Conservation (phyloP, 2,329 filamentous ascomycete genomes). For the Talaromyces sp. region DNA sequence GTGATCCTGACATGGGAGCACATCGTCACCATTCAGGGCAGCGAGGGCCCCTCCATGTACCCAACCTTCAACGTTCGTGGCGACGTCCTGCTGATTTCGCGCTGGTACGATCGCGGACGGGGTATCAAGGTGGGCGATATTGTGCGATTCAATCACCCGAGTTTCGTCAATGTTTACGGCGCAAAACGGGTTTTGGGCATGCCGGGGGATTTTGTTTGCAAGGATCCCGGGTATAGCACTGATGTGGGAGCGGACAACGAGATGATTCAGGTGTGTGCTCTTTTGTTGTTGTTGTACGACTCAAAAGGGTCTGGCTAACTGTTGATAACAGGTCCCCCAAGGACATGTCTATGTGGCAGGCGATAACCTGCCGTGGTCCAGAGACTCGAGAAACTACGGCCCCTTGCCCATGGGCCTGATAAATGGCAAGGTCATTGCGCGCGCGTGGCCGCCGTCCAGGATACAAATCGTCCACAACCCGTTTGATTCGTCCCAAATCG, state of each 20-base stretch:
- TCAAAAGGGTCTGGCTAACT: not conserved
- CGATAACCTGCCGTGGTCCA: constrained; percentile 78
- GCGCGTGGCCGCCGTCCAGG: constrained; percentile 32
- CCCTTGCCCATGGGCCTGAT: constrained; percentile 82
- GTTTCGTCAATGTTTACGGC: constrained; percentile 55
- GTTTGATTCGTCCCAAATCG: constrained; percentile 23
- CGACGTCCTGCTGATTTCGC: constrained; percentile 66
- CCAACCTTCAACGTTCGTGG: constrained; percentile 69
- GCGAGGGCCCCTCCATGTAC: constrained; percentile 79
- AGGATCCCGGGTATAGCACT: constrained; percentile 34
- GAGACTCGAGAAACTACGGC: constrained; percentile 83
- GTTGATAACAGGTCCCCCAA: constrained; percentile 63
- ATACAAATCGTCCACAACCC: constrained; percentile 35
- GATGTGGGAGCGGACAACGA: constrained; percentile 28
- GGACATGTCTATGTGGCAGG: constrained; percentile 91
- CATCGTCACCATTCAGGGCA: constrained; percentile 55
- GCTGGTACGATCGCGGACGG: constrained; percentile 64
- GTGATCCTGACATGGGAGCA: constrained; percentile 49
- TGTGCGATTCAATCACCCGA: constrained; percentile 72
- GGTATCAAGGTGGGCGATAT: constrained; percentile 73
- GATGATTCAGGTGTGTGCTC: constrained; percentile 48
- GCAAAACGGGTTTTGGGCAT: constrained; percentile 77
- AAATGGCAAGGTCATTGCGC: constrained; percentile 71
- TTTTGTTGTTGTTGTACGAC: not conserved
- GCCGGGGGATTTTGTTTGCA: constrained; percentile 56